Evolutionary conservation across 257 asterid species (phyloP).

Genomic region (Solanum dulcamara): DNA sequence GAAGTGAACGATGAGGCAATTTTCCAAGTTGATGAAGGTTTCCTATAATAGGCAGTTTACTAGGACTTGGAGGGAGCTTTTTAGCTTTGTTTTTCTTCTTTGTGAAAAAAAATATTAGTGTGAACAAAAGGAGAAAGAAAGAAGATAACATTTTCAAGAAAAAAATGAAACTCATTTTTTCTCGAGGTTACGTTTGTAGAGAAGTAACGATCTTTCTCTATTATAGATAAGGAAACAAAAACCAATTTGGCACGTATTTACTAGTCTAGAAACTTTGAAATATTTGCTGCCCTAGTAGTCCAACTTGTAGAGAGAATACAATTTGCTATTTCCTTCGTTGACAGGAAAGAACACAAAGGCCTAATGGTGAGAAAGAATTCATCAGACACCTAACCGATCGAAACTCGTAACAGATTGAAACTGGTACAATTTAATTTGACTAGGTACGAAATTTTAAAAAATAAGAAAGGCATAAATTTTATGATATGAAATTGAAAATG

Average conservation of each 20-base stretch:
- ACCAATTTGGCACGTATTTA: neutral
- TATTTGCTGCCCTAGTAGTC: neutral
- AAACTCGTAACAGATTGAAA: too few relatives aligned
- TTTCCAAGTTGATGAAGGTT: neutral
- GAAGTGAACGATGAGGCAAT: neutral
- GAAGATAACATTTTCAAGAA: neutral
- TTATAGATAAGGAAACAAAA: neutral
- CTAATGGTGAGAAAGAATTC: too few relatives aligned
- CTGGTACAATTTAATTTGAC: too few relatives aligned
- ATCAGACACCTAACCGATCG: too few relatives aligned
- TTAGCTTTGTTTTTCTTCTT: neutral
- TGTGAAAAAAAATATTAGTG: neutral
- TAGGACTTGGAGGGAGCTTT: neutral
- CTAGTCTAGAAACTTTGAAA: neutral
- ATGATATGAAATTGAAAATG: neutral
- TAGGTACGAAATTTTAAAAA: neutral
- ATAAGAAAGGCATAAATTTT: neutral
- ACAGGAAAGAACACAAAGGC: neutral
- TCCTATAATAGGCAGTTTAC: neutral
- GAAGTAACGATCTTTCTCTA: neutral
- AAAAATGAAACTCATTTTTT: neutral
- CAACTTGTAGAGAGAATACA: neutral
- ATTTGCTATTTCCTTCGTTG: neutral
- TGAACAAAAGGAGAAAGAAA: neutral
- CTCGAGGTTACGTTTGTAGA: neutral